Evolutionary conservation across 345 rosid genomes (phyloP).

Genomic region (Citropsis articulata): DNA sequence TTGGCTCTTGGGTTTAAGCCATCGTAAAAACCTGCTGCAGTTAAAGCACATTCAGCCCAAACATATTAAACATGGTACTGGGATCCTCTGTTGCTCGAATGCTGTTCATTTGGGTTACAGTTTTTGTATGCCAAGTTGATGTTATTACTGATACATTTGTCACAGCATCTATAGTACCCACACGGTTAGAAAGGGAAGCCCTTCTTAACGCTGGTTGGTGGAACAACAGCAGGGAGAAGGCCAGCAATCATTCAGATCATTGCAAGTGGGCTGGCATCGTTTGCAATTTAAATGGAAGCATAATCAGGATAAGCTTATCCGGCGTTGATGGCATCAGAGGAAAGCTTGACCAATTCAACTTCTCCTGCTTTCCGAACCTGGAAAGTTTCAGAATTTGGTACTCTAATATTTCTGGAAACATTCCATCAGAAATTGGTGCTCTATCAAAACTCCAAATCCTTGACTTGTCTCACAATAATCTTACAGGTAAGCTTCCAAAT

Average conservation of each 20-base stretch:
- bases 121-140: background rate
- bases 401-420: background rate
- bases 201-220: background rate
- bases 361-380: background rate
- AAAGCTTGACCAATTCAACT: background rate
- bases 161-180: background rate
- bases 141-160: background rate
- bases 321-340: background rate
- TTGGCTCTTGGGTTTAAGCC: background rate
- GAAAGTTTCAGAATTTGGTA: background rate
- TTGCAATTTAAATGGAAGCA: background rate
- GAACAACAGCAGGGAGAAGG: background rate
- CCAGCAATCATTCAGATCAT: background rate
- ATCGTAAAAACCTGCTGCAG: background rate
- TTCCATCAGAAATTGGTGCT: background rate
- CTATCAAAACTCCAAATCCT: background rate
- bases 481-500: background rate
- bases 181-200: background rate
- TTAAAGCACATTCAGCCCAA: background rate
- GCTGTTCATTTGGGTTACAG: background rate
- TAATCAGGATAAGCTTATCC: background rate
- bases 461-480: background rate
- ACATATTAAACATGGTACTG: background rate
- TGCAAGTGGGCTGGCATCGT: background rate
- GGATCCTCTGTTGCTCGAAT: background rate